Evolutionary conservation across 108 stramenopile species (phyloP).

Genomic region (Parietichytrium sp.): DNA sequence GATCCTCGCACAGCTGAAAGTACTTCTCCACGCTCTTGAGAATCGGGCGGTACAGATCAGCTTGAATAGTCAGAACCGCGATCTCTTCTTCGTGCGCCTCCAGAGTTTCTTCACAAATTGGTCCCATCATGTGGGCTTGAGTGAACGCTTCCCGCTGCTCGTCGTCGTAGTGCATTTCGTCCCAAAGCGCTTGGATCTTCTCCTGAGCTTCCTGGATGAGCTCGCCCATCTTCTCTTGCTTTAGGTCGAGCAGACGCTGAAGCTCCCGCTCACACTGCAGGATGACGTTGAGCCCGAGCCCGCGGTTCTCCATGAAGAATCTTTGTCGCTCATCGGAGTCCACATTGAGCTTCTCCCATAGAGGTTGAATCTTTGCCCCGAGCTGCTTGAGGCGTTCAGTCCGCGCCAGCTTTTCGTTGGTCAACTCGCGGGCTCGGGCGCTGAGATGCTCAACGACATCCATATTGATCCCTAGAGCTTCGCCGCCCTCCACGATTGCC

Average conservation of each 20-base stretch:
- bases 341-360: constrained; percentile 13
- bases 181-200: constrained; percentile 29
- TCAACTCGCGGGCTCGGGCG: constrained; percentile 17
- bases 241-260: constrained; percentile 3
- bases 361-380: constrained; percentile 21
- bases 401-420: constrained; percentile 15
- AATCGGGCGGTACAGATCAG: constrained; percentile 35
- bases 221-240: constrained; percentile 38
- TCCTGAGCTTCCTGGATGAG: constrained; percentile 23
- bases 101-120: constrained; percentile 36
- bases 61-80: constrained; percentile 31
- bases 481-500: constrained; percentile 37
- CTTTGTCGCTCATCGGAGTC: constrained; percentile 21
- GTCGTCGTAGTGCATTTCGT: constrained; percentile 27
- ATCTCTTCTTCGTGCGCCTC: constrained; percentile 26
- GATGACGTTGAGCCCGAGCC: constrained; percentile 10
- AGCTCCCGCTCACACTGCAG: constrained; percentile 33
- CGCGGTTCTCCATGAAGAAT: constrained; percentile 36
- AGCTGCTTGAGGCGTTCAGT: constrained; percentile 39
- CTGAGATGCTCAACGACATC: constrained; percentile 11
- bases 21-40: constrained; percentile 32
- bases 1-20: constrained; percentile 34
- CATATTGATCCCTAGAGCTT: constrained; percentile 15
- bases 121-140: constrained; percentile 32
- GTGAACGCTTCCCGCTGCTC: constrained; percentile 27